Percentiles rank a stretch among this genome's conserved stretches.
phyloP scores from a whole-genome alignment of 345 rosid genomes.

The Eucalyptus brandiana region DNA sequence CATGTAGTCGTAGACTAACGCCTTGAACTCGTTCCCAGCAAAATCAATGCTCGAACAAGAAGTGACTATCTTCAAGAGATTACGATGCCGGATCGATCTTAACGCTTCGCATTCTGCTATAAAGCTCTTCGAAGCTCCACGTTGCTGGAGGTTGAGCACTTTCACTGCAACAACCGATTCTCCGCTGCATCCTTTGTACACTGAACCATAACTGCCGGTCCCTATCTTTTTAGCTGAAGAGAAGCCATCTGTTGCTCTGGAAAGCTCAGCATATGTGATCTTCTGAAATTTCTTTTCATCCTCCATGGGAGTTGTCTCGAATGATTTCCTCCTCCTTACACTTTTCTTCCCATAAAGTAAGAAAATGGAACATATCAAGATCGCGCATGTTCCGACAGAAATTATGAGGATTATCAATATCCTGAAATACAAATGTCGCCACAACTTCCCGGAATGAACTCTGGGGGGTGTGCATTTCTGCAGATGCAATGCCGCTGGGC shows the following conservation, averaged over 20 bases:
- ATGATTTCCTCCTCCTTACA: background rate
- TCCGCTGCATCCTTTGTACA: slow-evolving; percentile 4
- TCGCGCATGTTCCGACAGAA: background rate
- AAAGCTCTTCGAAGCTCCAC: slow-evolving; percentile 33
- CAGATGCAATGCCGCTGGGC: background rate
- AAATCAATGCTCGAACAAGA: slow-evolving; percentile 36
- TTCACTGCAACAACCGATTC: slow-evolving; percentile 2
- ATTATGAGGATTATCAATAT: background rate
- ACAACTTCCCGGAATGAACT: background rate
- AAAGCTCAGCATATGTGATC: slow-evolving; percentile 9
- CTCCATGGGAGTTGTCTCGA: background rate
- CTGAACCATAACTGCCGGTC: slow-evolving; percentile 16
- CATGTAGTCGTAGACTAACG: slow-evolving; percentile 33
- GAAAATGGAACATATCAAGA: background rate
- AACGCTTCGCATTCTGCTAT: slow-evolving; percentile 30
- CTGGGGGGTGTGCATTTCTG: background rate
- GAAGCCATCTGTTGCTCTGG: slow-evolving; percentile 14
- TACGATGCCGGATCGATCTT: slow-evolving; percentile 27
- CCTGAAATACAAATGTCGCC: background rate
- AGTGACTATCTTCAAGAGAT: slow-evolving; percentile 32
- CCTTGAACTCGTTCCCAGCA: slow-evolving; percentile 38
- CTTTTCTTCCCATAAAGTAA: background rate
- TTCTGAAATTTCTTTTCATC: background rate
- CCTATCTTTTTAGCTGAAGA: slow-evolving; percentile 10
- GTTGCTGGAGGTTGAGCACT: slow-evolving; percentile 17